phyloP scores from a whole-genome alignment of 2,329 filamentous ascomycete species.

The Paraconiothyrium brasiliense region DNA sequence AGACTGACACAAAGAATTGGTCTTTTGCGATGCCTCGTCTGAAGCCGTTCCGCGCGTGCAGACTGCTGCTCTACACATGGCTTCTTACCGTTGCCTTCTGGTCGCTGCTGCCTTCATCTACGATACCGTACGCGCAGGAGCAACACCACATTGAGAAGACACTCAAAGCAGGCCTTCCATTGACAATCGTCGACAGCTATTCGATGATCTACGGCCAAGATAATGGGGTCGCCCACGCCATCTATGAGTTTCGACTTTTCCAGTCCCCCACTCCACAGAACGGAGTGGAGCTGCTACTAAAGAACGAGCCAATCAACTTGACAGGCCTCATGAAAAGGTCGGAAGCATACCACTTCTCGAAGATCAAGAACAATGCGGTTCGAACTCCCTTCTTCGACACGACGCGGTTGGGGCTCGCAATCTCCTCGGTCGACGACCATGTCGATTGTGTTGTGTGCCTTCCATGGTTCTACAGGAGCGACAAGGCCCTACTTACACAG shows the following conservation, averaged over 20 bases:
- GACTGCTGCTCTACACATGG: conserved; percentile 14
- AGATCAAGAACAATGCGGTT: not conserved
- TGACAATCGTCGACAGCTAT: conserved; percentile 16
- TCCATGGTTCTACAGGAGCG: conserved; percentile 21
- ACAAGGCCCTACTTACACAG: conserved; percentile 19
- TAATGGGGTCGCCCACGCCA: conserved; percentile 7
- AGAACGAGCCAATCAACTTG: conserved; percentile 9
- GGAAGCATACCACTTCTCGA: conserved; percentile 8
- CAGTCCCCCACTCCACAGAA: not conserved
- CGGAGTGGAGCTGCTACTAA: not conserved
- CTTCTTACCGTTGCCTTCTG: conserved; percentile 17
- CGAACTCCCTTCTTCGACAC: conserved; percentile 19
- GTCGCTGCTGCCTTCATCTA: conserved; percentile 19
- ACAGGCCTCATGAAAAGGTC: conserved; percentile 10
- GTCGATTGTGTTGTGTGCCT: conserved; percentile 15
- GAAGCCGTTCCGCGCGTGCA: conserved; percentile 16
- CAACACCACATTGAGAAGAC: conserved; percentile 15
- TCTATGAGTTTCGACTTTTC: conserved; percentile 13
- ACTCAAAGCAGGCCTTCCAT: conserved; percentile 10
- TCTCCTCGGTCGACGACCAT: not conserved
- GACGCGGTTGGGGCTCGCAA: not conserved
- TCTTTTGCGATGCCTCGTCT: conserved; percentile 17
- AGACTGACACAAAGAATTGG: not conserved
- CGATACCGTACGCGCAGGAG: conserved; percentile 14
- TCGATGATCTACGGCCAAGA: not conserved